Conservation (phyloP, 2,329 filamentous ascomycete species). For the Madurella mycetomatis region DNA sequence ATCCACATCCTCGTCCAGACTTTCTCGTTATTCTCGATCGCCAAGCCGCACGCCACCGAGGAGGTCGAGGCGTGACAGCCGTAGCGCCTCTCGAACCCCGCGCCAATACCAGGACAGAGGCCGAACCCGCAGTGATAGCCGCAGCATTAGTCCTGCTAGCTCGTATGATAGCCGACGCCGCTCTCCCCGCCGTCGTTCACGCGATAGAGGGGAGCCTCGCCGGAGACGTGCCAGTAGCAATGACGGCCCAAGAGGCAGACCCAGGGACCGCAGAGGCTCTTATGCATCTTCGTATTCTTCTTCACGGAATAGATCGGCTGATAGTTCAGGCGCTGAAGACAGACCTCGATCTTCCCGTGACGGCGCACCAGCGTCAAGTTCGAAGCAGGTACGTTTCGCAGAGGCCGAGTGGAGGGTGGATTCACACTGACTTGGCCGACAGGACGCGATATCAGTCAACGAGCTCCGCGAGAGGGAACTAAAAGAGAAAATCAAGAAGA, state of each 20-base stretch:
- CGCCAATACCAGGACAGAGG: constrained; percentile 1
- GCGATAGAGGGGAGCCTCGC: constrained; percentile 22
- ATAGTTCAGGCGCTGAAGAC: constrained; percentile 49
- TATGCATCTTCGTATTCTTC: constrained; percentile 49
- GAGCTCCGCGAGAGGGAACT: constrained; percentile 47
- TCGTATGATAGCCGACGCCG: constrained; percentile 17
- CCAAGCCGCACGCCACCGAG: constrained; percentile 31
- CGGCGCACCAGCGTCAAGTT: constrained; percentile 19
- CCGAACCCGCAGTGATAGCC: constrained; percentile 14
- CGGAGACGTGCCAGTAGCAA: constrained; percentile 27
- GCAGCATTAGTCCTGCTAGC: constrained; percentile 19
- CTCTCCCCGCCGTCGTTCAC: constrained; percentile 15
- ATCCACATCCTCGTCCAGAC: constrained; percentile 36
- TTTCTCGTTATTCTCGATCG: constrained; percentile 36
- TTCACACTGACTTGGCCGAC: not conserved
- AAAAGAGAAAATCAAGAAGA: constrained; percentile 52
- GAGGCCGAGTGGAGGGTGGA: not conserved
- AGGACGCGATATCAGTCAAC: constrained; percentile 31
- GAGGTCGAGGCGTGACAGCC: constrained; percentile 32
- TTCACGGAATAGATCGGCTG: constrained; percentile 51
- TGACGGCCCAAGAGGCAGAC: constrained; percentile 32
- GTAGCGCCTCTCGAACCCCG: constrained; percentile 26
- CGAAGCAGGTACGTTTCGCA: constrained; percentile 29
- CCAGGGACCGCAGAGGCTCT: constrained; percentile 41
- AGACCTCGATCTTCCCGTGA: constrained; percentile 35